Base-by-base conservation (phyloP, 768 basidiomycete genomes). In the Leucocoprinus birnbaumii region DNA sequence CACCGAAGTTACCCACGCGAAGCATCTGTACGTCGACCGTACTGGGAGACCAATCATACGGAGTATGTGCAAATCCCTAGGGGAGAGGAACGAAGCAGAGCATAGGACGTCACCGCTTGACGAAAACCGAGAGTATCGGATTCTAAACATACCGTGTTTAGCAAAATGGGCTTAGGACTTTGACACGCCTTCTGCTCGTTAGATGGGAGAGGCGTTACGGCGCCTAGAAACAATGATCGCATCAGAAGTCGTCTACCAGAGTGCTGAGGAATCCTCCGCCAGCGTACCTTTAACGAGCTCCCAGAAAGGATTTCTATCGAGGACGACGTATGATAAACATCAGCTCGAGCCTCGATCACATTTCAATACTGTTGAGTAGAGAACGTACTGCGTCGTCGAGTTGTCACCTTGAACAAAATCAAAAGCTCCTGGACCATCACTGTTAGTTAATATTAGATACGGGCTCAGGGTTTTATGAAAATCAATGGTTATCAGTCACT, bases 401-500 rank as follows among this genome's bases (percentile, higher is more conserved):
- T 90, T 89, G 59, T 80, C 75, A 3, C 89, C 88, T 71, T 91
- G 89, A 27, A 84, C 69, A 59, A 91, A 92, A 66, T 90, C 87
- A 58, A 91, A 84, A 1, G 82, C 80, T 18, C 90, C 90, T 2
- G 90, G 89, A 0, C 90, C 89, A 67, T 91, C 89, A n/a, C 84
- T 85, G 59, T 42, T 44, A 37, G 40, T 38, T 35, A 14, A 16
- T 21, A 52, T 54, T 21, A 61, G 25, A 48, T 10, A 53, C 22
- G n/a, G 18, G n/a, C 19, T 21, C 27, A 45, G 42, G 43, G 6
- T 44, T 34, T 21, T 13, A 42, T 44, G 19, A 21, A 44, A 27
- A 24, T 14, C 14, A 21, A 45, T 24, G 57, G 27, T n/a, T 37
- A 53, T 21, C 35, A 26, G 46, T 42, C 13, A 51, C 80, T 68